Evolutionary conservation across 768 basidiomycete species (phyloP), one percentile per base, ranked within the genome.

Genomic region (Pleurotus pulmonarius): DNA sequence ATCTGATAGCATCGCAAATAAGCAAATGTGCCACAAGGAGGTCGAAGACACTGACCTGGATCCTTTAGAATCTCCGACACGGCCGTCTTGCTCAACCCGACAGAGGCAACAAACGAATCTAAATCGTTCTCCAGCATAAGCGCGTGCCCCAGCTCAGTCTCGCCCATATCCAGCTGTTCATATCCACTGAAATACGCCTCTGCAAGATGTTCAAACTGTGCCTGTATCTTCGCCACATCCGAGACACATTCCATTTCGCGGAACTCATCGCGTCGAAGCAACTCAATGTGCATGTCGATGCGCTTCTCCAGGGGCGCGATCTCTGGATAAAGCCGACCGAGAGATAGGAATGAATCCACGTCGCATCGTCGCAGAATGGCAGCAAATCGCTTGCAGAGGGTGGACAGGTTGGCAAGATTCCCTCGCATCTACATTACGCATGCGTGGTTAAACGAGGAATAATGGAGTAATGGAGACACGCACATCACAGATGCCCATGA

Each of bases 401-500:
- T 87, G 0, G 92, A 86, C 44, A 98, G 79, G 46, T 85, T 82
- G 1, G 89, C 85, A 25, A 97, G 81, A 41, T 88, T 87, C 16
- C 90, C 88, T 56, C 93, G 80, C 82, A 98, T 88, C 90, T 93
- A 56, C 47, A 37, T 12, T 37, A 41, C 25, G 52, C 37, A 39
- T 8, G 43, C 37, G 58, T 51, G 22, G n/a, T 58, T 55, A 25
- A 40, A 5, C 44, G 44, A 48, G 16, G 5, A 20, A 52, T 49
- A 2, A 38, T 24, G 26, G 47, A 16, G 26, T 18, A 45, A n/a
- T 3, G 29, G 29, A 15, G 29, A 41, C 16, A 64, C 79, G 26
- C 59, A 90, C 92, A 79, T 98, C 96, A 71, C 96, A 98, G 38
- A 97, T 85, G 15, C 92, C 92, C n/a, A 97, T 94, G 11, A 98